A percentile compares a stretch with the other conserved stretches of the same genome.
Conservation (phyloP, 164 flowering plant species). For the Vitis riparia region DNA sequence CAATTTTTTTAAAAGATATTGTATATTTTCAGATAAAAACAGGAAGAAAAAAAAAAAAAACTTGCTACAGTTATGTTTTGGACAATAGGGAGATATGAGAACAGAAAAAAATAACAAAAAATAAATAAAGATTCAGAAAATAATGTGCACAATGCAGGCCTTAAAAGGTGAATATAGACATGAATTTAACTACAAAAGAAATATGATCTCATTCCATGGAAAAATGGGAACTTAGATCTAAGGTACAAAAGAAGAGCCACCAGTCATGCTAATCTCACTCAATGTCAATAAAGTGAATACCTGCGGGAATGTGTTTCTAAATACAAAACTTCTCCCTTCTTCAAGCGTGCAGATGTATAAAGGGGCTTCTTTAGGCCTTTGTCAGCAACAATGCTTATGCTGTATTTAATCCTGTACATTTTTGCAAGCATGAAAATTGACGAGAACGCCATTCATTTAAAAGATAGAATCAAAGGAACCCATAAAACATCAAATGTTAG, state of each 20-base stretch:
- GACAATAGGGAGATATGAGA: neutral
- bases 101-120: neutral
- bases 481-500: too few relatives aligned
- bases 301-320: constrained; percentile 88
- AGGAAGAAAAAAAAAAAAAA: neutral
- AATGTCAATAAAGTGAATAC: constrained; percentile 30
- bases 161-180: too few relatives aligned
- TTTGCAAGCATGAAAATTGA: constrained; percentile 7
- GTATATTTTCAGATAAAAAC: neutral
- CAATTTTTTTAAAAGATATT: too few relatives aligned
- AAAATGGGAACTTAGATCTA: too few relatives aligned
- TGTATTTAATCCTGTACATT: constrained; percentile 81
- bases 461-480: neutral
- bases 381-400: constrained; percentile 92
- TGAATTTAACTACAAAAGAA: too few relatives aligned
- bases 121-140: too few relatives aligned
- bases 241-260: too few relatives aligned
- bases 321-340: constrained; percentile 96
- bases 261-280: too few relatives aligned
- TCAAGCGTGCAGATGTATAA: constrained; percentile 93
- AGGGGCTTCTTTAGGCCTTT: constrained; percentile 91
- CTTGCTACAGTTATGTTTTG: neutral
- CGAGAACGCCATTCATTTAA: neutral
- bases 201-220: too few relatives aligned
- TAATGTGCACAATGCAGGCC: too few relatives aligned